Evolutionary conservation across 257 asterid genomes (phyloP).

Genomic region (Solanum rostratum): DNA sequence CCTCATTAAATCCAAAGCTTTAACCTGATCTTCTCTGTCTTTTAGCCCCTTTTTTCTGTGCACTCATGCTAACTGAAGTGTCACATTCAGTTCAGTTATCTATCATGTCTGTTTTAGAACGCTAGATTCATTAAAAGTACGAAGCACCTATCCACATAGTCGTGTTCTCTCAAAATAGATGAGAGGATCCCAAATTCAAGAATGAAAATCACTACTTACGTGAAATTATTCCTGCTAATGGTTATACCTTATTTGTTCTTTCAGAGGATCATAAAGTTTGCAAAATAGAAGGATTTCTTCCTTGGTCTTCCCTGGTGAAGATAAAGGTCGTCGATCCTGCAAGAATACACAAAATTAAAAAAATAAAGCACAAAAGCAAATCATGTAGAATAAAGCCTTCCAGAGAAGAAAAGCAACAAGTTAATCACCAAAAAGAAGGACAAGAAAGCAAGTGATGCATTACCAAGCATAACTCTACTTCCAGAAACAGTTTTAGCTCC

Average conservation of each 20-base stretch:
- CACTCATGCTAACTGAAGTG: no score
- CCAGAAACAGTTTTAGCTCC: constrained; percentile 61
- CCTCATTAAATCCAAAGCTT: neutral
- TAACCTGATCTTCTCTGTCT: neutral
- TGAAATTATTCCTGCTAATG: neutral
- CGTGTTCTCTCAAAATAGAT: neutral
- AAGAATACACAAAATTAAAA: neutral
- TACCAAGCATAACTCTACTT: constrained; percentile 58
- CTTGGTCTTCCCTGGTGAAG: constrained; percentile 8
- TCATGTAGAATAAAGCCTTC: neutral
- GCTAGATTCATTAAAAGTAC: neutral
- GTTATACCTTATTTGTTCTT: constrained; percentile 47
- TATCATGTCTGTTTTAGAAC: neutral
- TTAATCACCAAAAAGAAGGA: neutral
- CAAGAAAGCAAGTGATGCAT: neutral
- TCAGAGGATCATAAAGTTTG: constrained; percentile 56
- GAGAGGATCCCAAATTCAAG: neutral
- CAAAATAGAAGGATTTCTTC: constrained; percentile 64
- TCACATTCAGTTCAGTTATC: no score
- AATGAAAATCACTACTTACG: neutral
- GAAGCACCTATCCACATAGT: neutral
- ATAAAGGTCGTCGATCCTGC: neutral
- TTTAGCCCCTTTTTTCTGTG: neutral
- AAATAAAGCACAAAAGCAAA: neutral
- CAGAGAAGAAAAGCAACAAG: neutral